A percentile compares a stretch with the other conserved stretches of the same genome.
These are phyloP conservation scores for Colletotrichum acutatum DNA, from an alignment of 2,329 filamentous ascomycete genomes.

Conservation along the genomic window DNA sequence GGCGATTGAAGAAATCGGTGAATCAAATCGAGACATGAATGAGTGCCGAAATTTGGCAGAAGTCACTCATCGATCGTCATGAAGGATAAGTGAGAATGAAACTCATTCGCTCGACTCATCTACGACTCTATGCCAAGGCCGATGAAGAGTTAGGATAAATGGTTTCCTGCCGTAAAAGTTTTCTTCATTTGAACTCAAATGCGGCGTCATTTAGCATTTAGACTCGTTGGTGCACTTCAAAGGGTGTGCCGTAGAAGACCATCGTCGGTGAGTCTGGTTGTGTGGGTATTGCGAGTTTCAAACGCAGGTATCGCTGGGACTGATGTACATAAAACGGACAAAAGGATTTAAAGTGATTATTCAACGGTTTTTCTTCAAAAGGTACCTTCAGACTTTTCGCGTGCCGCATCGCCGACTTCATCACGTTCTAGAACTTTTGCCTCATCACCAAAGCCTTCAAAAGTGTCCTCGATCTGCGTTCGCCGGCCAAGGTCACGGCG, in stretches of 20 bases:
- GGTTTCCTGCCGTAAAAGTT: not conserved
- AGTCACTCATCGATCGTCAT: not conserved
- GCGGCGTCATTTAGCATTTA: not conserved
- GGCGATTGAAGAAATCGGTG: not conserved
- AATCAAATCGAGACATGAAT: not conserved
- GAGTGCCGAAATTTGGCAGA: not conserved
- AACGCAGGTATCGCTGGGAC: not conserved
- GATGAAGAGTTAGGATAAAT: not conserved
- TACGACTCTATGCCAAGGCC: too few relatives aligned
- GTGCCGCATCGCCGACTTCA: not conserved
- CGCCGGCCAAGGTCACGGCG: not conserved
- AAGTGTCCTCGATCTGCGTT: not conserved
- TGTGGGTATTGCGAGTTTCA: not conserved
- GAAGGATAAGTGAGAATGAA: not conserved
- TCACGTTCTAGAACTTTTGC: not conserved
- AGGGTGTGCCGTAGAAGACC: not conserved
- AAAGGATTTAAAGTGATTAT: not conserved
- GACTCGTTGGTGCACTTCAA: not conserved
- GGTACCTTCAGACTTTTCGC: not conserved
- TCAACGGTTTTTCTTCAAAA: not conserved
- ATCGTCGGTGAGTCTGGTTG: not conserved
- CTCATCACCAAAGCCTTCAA: not conserved
- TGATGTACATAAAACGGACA: slow-evolving; percentile 5
- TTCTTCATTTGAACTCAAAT: not conserved
- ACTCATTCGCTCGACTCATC: not conserved